phyloP scores from a whole-genome alignment of 139 green algal genomes.

The Picochlorum sp. region DNA sequence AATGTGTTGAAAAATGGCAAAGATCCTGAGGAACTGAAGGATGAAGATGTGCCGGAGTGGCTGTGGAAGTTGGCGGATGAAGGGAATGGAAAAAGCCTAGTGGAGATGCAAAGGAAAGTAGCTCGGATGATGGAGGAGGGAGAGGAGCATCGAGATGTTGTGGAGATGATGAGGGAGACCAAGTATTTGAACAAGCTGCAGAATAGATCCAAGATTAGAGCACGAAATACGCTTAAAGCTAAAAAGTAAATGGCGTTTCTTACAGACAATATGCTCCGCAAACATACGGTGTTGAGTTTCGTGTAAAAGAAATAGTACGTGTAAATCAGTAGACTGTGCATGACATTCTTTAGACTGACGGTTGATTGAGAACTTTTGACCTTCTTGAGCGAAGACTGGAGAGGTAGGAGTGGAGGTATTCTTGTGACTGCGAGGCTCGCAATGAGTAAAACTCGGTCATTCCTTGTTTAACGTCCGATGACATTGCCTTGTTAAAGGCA shows the following conservation, averaged over 20 bases:
- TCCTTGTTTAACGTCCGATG: neutral
- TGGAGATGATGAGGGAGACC: conserved; percentile 8
- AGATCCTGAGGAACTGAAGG: conserved; percentile 29
- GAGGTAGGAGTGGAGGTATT: too few species aligned
- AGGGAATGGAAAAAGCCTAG: conserved; percentile 19
- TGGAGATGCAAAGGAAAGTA: conserved; percentile 16
- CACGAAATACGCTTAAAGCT: conserved; percentile 10
- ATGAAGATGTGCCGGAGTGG: conserved; percentile 39
- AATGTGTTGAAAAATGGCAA: conserved; percentile 31
- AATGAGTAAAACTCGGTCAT: neutral
- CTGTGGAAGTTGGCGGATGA: conserved; percentile 31
- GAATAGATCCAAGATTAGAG: conserved; percentile 21
- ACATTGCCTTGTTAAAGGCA: conserved; percentile 1
- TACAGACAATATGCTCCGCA: too few species aligned
- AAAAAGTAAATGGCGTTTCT: conserved; percentile 1
- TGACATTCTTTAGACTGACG: too few species aligned
- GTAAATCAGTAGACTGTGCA: too few species aligned
- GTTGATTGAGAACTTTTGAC: too few species aligned
- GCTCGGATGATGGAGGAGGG: conserved; percentile 1
- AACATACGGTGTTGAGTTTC: too few species aligned
- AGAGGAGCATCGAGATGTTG: neutral
- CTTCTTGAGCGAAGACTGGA: too few species aligned
- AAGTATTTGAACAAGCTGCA: conserved; percentile 20
- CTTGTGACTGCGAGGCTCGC: neutral
- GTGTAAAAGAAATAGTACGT: too few species aligned